These are phyloP conservation scores for Colletotrichum aenigma DNA, from an alignment of 2,329 filamentous ascomycete species.

Conservation along the genomic window DNA sequence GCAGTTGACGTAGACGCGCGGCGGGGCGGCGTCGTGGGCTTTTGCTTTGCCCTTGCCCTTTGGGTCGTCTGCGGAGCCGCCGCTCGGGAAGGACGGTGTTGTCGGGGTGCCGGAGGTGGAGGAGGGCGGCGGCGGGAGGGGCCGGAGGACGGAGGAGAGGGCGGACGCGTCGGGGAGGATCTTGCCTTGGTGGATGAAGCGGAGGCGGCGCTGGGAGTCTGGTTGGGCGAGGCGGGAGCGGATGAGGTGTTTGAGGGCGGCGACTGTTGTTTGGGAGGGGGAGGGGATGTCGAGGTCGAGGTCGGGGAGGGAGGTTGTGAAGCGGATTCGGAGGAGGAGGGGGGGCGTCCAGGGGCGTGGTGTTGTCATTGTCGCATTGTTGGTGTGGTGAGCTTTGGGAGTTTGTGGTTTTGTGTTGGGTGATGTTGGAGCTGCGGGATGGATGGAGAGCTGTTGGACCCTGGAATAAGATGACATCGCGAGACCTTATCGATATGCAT, in stretches of 20 bases:
- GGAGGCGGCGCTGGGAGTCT: conserved; percentile 72
- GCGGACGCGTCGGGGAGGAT: conserved; percentile 77
- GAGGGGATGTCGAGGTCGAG: conserved; percentile 76
- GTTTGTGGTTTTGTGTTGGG: neutral
- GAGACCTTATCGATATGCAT: neutral
- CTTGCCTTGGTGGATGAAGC: conserved; percentile 89
- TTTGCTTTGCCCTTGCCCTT: conserved; percentile 72
- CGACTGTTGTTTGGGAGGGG: conserved; percentile 72
- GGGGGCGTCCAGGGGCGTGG: conserved; percentile 35
- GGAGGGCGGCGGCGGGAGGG: conserved; percentile 59
- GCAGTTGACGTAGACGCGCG: conserved; percentile 87
- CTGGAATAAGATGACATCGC: neutral
- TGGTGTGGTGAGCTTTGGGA: neutral
- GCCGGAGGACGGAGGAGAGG: conserved; percentile 70
- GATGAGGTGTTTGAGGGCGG: conserved; percentile 82
- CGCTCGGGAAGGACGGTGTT: conserved; percentile 24
- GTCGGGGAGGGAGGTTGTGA: conserved; percentile 85
- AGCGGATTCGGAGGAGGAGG: conserved; percentile 85
- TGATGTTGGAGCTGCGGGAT: neutral
- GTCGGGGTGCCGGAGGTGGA: conserved; percentile 51
- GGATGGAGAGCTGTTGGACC: neutral
- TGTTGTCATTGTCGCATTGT: conserved; percentile 8
- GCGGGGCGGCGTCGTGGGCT: conserved; percentile 47
- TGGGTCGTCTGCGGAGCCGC: conserved; percentile 12
- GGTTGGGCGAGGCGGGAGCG: conserved; percentile 70